These are phyloP conservation scores for Kwoniella shivajii DNA, from an alignment of 1,284 basidiomycete species.

Conservation along the genomic window DNA sequence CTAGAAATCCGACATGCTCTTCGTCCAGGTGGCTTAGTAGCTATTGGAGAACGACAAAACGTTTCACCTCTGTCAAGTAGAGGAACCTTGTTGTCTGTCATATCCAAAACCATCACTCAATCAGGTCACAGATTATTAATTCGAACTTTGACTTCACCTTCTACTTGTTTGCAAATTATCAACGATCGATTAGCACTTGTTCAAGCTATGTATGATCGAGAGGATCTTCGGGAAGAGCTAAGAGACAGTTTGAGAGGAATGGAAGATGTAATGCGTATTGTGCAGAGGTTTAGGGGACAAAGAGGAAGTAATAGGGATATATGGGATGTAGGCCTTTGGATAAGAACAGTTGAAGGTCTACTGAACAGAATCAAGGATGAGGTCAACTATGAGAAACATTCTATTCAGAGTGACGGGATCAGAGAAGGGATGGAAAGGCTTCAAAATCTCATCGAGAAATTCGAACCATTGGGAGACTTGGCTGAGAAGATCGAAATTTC, in stretches of 20 bases:
- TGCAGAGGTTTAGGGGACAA: conserved; percentile 75
- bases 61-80: conserved; percentile 31
- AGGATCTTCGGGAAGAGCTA: conserved; percentile 71
- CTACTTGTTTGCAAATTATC: conserved; percentile 73
- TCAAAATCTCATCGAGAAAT: conserved; percentile 60
- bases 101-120: conserved; percentile 77
- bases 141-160: conserved; percentile 60
- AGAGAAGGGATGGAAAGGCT: conserved; percentile 22
- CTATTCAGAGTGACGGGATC: neutral
- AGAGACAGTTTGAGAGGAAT: conserved; percentile 62
- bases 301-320: conserved; percentile 65
- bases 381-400: conserved; percentile 56
- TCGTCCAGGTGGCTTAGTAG: conserved; percentile 66
- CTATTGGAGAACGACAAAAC: conserved; percentile 16
- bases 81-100: conserved; percentile 72
- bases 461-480: conserved; percentile 63
- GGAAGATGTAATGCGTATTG: conserved; percentile 74
- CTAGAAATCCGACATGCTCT: conserved; percentile 81
- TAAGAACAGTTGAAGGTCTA: conserved; percentile 35
- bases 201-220: conserved; percentile 67
- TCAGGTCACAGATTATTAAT: conserved; percentile 75
- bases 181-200: conserved; percentile 75
- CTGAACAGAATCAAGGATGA: conserved; percentile 49
- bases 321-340: conserved; percentile 45
- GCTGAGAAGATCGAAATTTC: conserved; percentile 64